These are phyloP conservation scores for Exophiala oligosperma DNA, from an alignment of 2,329 filamentous ascomycete genomes.

Conservation along the genomic window DNA sequence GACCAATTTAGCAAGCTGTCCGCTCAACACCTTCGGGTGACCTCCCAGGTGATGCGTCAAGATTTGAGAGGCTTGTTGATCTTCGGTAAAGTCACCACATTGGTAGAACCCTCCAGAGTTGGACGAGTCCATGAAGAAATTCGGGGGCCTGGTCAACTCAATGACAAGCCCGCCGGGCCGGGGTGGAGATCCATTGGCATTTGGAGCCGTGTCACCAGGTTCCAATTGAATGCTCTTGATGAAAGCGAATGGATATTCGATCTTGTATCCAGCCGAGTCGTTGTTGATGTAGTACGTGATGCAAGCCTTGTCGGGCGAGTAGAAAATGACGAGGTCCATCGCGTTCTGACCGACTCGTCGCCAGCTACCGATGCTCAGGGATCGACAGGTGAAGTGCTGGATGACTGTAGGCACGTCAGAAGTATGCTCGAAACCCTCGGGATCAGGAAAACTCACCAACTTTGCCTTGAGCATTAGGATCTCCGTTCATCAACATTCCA, in stretches of 20 bases:
- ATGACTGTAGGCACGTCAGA: slow-evolving; percentile 61
- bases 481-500: slow-evolving; percentile 75
- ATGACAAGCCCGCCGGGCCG: slow-evolving; percentile 87
- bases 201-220: slow-evolving; percentile 69
- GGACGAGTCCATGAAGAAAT: slow-evolving; percentile 98
- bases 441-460: slow-evolving; percentile 67
- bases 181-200: slow-evolving; percentile 67
- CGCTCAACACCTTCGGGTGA: slow-evolving; percentile 91
- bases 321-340: slow-evolving; percentile 98
- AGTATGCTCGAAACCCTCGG: slow-evolving; percentile 7
- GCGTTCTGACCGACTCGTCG: slow-evolving; percentile 94
- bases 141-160: slow-evolving; percentile 84
- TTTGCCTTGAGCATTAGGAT: slow-evolving; percentile 80
- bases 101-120: slow-evolving; percentile 90
- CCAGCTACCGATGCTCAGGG: slow-evolving; percentile 92
- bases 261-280: slow-evolving; percentile 97
- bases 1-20: slow-evolving; percentile 91
- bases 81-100: slow-evolving; percentile 94
- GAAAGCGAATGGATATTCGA: slow-evolving; percentile 93
- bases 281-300: slow-evolving; percentile 99
- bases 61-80: slow-evolving; percentile 89
- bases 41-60: slow-evolving; percentile 91
- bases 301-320: slow-evolving; percentile 95
- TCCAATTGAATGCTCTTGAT: slow-evolving; percentile 98
- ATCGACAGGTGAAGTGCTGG: slow-evolving; percentile 93